A percentile compares a stretch with the other conserved stretches of the same genome.
Conservation (phyloP, 1,284 basidiomycete genomes). For the Ganoderma sinense region DNA sequence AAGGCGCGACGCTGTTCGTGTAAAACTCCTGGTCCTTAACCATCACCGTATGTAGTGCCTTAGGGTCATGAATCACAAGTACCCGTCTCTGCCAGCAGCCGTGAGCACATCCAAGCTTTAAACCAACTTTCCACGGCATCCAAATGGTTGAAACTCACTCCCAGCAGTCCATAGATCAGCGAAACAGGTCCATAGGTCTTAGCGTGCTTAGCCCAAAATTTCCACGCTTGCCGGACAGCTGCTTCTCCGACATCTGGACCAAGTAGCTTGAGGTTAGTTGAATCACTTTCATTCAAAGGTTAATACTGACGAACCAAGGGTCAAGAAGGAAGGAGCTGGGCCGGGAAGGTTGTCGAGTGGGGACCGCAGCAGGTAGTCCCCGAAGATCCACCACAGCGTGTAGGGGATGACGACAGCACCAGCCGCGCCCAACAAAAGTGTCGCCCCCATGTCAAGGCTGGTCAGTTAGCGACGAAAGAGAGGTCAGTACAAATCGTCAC, state of each 20-base stretch:
- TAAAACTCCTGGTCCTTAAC: slow-evolving; percentile 17
- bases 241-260: neutral
- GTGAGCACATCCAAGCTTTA: neutral
- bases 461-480: neutral
- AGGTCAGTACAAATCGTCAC: neutral
- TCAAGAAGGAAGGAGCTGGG: neutral
- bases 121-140: neutral
- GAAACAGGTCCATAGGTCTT: slow-evolving; percentile 30
- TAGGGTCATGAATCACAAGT: slow-evolving; percentile 10
- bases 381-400: neutral
- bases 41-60: slow-evolving; percentile 14
- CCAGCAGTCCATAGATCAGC: slow-evolving; percentile 30
- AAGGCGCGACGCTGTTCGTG: neutral
- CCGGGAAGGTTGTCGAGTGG: neutral
- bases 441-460: too few relatives aligned
- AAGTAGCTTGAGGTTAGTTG: too few relatives aligned
- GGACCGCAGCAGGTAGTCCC: neutral
- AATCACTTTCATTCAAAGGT: neutral
- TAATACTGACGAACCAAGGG: neutral
- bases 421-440: neutral
- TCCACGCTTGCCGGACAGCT: neutral
- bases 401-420: neutral
- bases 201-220: neutral
- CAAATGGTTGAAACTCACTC: slow-evolving; percentile 9
- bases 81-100: neutral